These are phyloP conservation scores for Neurospora sp. DNA, from an alignment of 495 filamentous ascomycete genomes.

Conservation along the genomic window DNA sequence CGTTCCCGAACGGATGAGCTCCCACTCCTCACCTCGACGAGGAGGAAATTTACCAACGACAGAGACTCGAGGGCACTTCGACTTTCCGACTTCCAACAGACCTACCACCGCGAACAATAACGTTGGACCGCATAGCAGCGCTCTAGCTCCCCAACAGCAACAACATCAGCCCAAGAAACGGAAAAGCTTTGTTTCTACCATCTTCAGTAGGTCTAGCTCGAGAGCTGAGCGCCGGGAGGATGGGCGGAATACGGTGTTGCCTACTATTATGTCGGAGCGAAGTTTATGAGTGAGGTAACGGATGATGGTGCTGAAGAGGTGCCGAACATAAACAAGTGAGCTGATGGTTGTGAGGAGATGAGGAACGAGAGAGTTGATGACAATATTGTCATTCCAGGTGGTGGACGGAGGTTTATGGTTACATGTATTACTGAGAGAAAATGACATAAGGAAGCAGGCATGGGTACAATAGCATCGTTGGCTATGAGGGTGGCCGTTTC, in stretches of 20 bases:
- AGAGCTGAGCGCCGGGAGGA: not conserved
- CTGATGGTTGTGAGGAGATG: not conserved
- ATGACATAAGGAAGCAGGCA: not conserved
- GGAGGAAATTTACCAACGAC: not conserved
- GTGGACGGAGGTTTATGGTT: not conserved
- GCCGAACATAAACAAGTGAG: not conserved
- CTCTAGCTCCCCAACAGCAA: not conserved
- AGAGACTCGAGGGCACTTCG: not conserved
- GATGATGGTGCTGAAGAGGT: too few relatives aligned
- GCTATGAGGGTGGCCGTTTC: not conserved
- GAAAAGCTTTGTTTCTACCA: constrained; percentile 42
- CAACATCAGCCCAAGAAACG: constrained; percentile 31
- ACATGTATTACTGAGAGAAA: not conserved
- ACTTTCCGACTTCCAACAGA: not conserved
- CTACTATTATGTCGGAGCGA: not conserved
- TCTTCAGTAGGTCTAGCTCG: constrained; percentile 30
- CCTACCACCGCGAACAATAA: not conserved
- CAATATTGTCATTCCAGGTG: not conserved
- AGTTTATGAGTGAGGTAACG: not conserved
- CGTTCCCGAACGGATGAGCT: constrained; percentile 5
- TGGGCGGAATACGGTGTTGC: not conserved
- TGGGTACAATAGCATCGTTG: not conserved
- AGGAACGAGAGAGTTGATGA: not conserved
- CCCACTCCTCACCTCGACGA: not conserved
- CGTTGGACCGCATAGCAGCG: not conserved